phyloP scores from a whole-genome alignment of 2,329 filamentous ascomycete genomes.

The Aspergillus sp. region DNA sequence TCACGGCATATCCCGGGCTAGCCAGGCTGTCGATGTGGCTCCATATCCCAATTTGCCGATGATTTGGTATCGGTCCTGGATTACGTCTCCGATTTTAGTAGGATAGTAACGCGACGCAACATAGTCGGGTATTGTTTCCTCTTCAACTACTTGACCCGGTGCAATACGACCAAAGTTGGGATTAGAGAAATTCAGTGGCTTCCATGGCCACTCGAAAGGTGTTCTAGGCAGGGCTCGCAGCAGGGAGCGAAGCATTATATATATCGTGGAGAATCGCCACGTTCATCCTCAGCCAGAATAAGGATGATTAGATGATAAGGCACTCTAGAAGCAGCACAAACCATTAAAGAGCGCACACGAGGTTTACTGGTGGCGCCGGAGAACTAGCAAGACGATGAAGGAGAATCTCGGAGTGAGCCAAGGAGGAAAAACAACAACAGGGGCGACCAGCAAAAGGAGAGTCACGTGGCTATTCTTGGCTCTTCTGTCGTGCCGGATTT shows the following conservation, averaged over 20 bases:
- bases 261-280: too few relatives aligned
- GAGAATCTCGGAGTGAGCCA: too few relatives aligned
- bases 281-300: too few relatives aligned
- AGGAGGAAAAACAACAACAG: too few relatives aligned
- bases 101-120: constrained; percentile 35
- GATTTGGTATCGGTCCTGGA: constrained; percentile 39
- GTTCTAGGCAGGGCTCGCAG: constrained; percentile 27
- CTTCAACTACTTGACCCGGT: constrained; percentile 33
- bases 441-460: too few relatives aligned
- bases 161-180: constrained; percentile 32
- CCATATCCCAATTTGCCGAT: constrained; percentile 44
- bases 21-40: constrained; percentile 43
- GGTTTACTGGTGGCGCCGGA: too few relatives aligned
- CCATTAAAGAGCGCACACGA: too few relatives aligned
- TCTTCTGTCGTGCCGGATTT: background rate
- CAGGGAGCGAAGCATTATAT: constrained; percentile 22
- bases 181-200: constrained; percentile 38
- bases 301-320: too few relatives aligned
- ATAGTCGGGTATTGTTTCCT: constrained; percentile 37
- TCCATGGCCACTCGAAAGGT: constrained; percentile 32
- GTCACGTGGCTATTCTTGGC: too few relatives aligned
- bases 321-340: too few relatives aligned
- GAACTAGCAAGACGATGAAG: too few relatives aligned
- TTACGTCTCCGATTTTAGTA: constrained; percentile 34
- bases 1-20: constrained; percentile 41